phyloP scores from a whole-genome alignment of 306 rosid species.

The Lagenaria siceraria region DNA sequence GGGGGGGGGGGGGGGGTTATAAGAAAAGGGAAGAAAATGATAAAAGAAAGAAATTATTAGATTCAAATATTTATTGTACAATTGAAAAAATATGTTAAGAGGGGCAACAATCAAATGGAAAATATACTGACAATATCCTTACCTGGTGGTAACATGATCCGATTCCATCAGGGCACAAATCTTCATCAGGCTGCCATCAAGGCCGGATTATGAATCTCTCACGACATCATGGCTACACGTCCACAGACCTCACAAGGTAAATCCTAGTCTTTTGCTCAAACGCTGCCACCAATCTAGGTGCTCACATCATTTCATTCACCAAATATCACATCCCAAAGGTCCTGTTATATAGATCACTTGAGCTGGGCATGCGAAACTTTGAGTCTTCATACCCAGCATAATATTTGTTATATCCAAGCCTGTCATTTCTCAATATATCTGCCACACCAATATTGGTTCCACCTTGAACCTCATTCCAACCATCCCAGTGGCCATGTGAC shows the following conservation, averaged over 20 bases:
- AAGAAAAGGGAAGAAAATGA: background rate
- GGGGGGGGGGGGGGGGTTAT: background rate
- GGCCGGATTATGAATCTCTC: conserved; percentile 27
- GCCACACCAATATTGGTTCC: conserved; percentile 48
- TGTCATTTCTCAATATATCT: conserved; percentile 67
- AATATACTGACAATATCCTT: background rate
- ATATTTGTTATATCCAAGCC: conserved; percentile 56
- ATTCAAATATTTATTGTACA: background rate
- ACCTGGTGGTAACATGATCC: conserved; percentile 7
- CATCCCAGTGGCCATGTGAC: conserved; percentile 76
- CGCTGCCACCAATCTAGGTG: conserved; percentile 17
- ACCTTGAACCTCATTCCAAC: conserved; percentile 65
- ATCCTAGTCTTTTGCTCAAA: conserved; percentile 13
- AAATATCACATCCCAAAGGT: conserved; percentile 67
- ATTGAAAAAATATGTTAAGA: background rate
- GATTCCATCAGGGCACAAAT: conserved; percentile 9
- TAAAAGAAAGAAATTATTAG: background rate
- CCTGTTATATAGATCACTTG: conserved; percentile 63
- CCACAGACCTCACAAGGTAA: conserved; percentile 21
- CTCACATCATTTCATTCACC: conserved; percentile 3
- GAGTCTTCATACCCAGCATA: conserved; percentile 72
- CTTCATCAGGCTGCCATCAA: conserved; percentile 31
- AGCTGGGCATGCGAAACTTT: conserved; percentile 67
- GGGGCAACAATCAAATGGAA: background rate
- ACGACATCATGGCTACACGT: conserved; percentile 18